Evolutionary conservation across 345 rosid species (phyloP).

Genomic region (Melastoma malabathricum): DNA sequence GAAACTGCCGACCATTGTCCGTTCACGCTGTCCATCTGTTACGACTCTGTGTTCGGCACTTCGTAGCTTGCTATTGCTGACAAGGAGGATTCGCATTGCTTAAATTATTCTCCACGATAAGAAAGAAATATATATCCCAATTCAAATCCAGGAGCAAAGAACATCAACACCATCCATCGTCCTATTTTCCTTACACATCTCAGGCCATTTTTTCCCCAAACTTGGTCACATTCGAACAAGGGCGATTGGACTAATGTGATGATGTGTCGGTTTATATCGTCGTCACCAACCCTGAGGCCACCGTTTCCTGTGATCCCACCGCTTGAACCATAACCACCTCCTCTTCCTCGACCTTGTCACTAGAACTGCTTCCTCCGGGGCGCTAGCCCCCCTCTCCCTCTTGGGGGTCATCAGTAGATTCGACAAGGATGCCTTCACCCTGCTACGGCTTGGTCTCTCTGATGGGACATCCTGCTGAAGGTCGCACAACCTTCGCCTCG

Average conservation of each 20-base stretch:
- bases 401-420: conserved; percentile 6
- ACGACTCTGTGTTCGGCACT: conserved; percentile 15
- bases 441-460: conserved; percentile 9
- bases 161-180: no score
- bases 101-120: no score
- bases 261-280: neutral
- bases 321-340: conserved; percentile 22
- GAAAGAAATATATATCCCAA: no score
- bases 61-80: neutral
- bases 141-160: no score
- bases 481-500: neutral
- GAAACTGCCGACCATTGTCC: conserved; percentile 12
- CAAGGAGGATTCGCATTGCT: no score
- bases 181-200: no score
- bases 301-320: conserved; percentile 35
- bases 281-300: conserved; percentile 62
- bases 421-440: conserved; percentile 11
- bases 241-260: neutral
- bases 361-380: neutral
- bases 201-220: neutral
- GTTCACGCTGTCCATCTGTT: conserved; percentile 3
- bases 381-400: conserved; percentile 13
- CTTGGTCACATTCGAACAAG: neutral
- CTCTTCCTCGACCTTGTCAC: conserved; percentile 8
- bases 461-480: neutral